Evolutionary conservation across 768 basidiomycete species (phyloP), one percentile per base, ranked within the genome.

Genomic region (Pulveroboletus sp.): DNA sequence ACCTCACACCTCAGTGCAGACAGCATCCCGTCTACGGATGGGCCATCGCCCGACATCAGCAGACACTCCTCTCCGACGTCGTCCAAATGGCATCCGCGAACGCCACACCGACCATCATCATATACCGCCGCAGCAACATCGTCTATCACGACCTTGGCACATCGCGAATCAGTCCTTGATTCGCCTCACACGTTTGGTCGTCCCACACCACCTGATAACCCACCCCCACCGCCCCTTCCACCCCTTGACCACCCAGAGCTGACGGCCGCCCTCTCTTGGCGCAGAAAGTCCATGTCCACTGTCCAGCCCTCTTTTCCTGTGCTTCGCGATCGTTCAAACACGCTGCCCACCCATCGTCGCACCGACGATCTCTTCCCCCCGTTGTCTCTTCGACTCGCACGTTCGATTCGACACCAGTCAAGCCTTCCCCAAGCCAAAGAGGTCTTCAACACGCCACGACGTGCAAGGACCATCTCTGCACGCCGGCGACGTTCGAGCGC

Each of bases 161-260:
- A 57, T 50, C 60, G 44, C 42, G 56, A 63, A 32, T 41, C 43
- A 13, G 50, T 43, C 32, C 50, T 55, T 23, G 69, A 71, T 53
- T 74, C 74, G 20, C 74, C 75, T 10, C 67, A 58, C 46, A 76
- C 75, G 0, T 72, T 74, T 50, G 75, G 75, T 9, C 49, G 66
- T 29, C 66, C 65, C 7, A 72, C 74, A 17, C 72, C 71, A 4
- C 58, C 42, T 52, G 53, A 56, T 42, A 58, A 56, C 29, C 40
- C 57, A 31, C 65, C 55, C 53, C 65, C 70, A 72, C 81, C 82
- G 9, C 80, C 82, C 13, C 58, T 84, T 31, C 81, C 81, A n/a
- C 71, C 78, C 14, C 71, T 82, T 24, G 66, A 74, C 45, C 82
- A 70, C 51, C 70, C 71, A 24, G 63, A 65, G 32, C 44, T 70